Percentiles rank a stretch among this genome's conserved stretches.
phyloP scores from a whole-genome alignment of 805 yeast species.

The Lipomyces anomalus region DNA sequence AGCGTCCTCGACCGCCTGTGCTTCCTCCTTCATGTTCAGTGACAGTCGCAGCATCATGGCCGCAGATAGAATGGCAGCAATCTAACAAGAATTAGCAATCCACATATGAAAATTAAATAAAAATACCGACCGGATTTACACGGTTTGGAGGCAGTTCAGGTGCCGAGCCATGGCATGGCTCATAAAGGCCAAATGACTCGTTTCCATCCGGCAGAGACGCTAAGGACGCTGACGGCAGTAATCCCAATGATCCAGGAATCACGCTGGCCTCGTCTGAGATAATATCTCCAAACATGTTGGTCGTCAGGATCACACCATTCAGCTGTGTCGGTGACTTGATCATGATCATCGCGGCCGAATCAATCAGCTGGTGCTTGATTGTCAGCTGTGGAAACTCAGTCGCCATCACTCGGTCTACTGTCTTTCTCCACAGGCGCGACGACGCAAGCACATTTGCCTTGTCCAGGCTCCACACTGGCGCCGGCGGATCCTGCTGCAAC shows the following conservation, averaged over 20 bases:
- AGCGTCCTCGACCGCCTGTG: constrained; percentile 81
- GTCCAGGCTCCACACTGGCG: constrained; percentile 92
- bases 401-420: constrained; percentile 76
- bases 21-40: constrained; percentile 74
- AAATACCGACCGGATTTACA: constrained; percentile 63
- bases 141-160: constrained; percentile 84
- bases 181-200: constrained; percentile 91
- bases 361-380: constrained; percentile 91
- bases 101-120: neutral
- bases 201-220: constrained; percentile 96
- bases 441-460: constrained; percentile 97
- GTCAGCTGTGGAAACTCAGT: constrained; percentile 86
- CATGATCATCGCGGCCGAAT: constrained; percentile 97
- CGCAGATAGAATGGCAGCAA: constrained; percentile 90
- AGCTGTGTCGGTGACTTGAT: constrained; percentile 85
- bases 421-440: constrained; percentile 92
- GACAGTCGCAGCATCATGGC: constrained; percentile 97
- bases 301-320: constrained; percentile 88
- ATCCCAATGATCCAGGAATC: constrained; percentile 94
- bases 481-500: constrained; percentile 85
- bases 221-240: constrained; percentile 91
- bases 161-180: constrained; percentile 98
- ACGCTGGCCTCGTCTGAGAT: constrained; percentile 97
- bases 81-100: constrained; percentile 2
- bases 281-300: constrained; percentile 98